A percentile compares a stretch with the other conserved stretches of the same genome.
These are phyloP conservation scores for Tulasnella sp. DNA, from an alignment of 768 basidiomycete genomes.

Conservation along the genomic window DNA sequence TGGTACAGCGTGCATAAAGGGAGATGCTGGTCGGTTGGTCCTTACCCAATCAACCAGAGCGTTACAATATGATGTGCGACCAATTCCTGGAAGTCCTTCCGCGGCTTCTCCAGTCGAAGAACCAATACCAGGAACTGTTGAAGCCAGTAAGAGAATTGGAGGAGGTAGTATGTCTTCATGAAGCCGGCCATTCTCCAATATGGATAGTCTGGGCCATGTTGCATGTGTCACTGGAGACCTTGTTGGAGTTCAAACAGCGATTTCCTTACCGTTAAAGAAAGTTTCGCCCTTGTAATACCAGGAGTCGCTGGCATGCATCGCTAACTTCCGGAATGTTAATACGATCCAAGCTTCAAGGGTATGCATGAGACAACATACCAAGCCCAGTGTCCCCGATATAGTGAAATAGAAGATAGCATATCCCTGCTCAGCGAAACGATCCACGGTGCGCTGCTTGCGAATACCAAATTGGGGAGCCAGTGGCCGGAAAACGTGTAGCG, in stretches of 20 bases:
- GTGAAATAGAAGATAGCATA: slow-evolving; percentile 79
- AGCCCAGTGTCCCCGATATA: slow-evolving; percentile 59
- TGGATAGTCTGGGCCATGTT: slow-evolving; percentile 53
- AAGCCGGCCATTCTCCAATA: slow-evolving; percentile 77
- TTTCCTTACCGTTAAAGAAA: slow-evolving; percentile 66
- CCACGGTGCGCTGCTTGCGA: slow-evolving; percentile 50
- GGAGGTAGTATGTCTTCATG: slow-evolving; percentile 86
- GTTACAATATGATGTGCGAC: slow-evolving; percentile 88
- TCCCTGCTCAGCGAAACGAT: slow-evolving; percentile 83
- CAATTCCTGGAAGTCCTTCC: slow-evolving; percentile 82
- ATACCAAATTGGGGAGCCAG: slow-evolving; percentile 64
- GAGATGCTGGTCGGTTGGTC: background rate
- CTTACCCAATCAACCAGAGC: slow-evolving; percentile 83
- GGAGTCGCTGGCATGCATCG: slow-evolving; percentile 73
- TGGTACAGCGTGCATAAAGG: background rate
- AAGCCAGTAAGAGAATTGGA: slow-evolving; percentile 89
- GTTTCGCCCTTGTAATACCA: slow-evolving; percentile 76
- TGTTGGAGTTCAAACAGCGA: background rate
- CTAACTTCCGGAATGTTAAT: slow-evolving; percentile 36
- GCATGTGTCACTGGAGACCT: background rate
- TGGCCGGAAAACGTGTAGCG: slow-evolving; percentile 51
- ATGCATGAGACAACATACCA: slow-evolving; percentile 38
- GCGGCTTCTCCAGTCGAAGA: slow-evolving; percentile 82
- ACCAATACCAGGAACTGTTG: slow-evolving; percentile 84
- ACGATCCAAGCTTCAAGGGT: background rate